A percentile compares a stretch with the other conserved stretches of the same genome.
phyloP scores from a whole-genome alignment of 768 basidiomycete genomes.

The Crucibulum laeve region DNA sequence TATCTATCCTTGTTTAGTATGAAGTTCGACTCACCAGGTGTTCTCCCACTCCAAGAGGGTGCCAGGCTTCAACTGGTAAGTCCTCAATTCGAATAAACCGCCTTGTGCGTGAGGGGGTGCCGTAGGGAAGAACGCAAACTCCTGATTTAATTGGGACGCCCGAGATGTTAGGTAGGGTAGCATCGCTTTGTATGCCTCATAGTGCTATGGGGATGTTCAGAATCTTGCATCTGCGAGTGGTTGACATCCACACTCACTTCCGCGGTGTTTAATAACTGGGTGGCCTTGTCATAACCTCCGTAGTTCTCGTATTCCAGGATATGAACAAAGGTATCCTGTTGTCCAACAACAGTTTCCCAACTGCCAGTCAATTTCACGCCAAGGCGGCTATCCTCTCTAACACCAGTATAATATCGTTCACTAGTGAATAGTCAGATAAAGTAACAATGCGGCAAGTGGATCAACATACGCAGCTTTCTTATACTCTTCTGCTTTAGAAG shows the following conservation, averaged over 20 bases:
- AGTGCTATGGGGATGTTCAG: constrained; percentile 40
- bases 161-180: constrained; percentile 74
- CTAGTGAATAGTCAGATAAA: constrained; percentile 30
- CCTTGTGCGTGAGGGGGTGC: constrained; percentile 83
- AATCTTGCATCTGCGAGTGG: constrained; percentile 2
- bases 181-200: constrained; percentile 64
- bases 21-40: constrained; percentile 58
- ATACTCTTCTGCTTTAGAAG: constrained; percentile 77
- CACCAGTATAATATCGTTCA: constrained; percentile 77
- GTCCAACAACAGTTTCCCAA: constrained; percentile 90
- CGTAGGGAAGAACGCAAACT: constrained; percentile 94
- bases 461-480: constrained; percentile 76
- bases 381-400: constrained; percentile 68
- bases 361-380: constrained; percentile 88
- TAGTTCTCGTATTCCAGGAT: constrained; percentile 96
- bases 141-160: constrained; percentile 77
- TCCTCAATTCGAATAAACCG: constrained; percentile 90
- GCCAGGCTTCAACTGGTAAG: constrained; percentile 85
- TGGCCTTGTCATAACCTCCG: constrained; percentile 80
- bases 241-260: constrained; percentile 42
- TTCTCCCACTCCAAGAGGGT: constrained; percentile 93
- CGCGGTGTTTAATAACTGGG: constrained; percentile 55
- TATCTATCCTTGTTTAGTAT: constrained; percentile 4
- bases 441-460: constrained; percentile 1
- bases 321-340: constrained; percentile 77